A percentile compares a stretch with the other conserved stretches of the same genome.
Conservation (phyloP, 768 basidiomycete species). For the Postia placenta region DNA sequence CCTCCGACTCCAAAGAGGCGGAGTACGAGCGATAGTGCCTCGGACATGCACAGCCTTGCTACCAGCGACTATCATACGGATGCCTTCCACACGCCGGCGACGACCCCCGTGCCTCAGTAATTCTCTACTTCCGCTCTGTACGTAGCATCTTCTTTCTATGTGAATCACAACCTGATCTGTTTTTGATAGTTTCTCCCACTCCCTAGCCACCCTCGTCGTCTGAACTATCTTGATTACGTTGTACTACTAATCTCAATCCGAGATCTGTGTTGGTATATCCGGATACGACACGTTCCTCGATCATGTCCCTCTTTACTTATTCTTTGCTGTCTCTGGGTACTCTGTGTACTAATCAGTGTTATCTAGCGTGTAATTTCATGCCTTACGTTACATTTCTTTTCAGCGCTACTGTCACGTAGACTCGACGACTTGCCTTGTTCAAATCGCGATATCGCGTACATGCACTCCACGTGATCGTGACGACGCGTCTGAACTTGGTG, state of each 20-base stretch:
- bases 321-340: background rate
- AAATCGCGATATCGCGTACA: background rate
- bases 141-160: background rate
- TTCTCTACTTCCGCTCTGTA: background rate
- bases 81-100: slow-evolving; percentile 9
- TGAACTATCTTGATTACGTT: too few relatives aligned
- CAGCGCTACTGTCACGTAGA: too few relatives aligned
- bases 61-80: slow-evolving; percentile 8
- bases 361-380: background rate
- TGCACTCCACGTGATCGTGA: background rate
- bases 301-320: background rate
- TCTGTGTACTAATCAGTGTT: background rate
- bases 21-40: background rate
- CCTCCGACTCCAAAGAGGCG: background rate
- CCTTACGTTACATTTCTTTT: background rate
- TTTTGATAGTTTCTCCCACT: too few relatives aligned
- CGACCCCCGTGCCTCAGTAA: slow-evolving; percentile 11
- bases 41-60: slow-evolving; percentile 4
- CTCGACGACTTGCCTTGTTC: background rate
- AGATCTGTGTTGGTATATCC: background rate
- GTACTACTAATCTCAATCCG: too few relatives aligned
- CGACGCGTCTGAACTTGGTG: background rate
- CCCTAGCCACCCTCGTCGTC: too few relatives aligned
- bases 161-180: too few relatives aligned
- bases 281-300: background rate